Evolutionary conservation across 176 grass and related monocot species (phyloP).

Genomic region (Carex pumila): DNA sequence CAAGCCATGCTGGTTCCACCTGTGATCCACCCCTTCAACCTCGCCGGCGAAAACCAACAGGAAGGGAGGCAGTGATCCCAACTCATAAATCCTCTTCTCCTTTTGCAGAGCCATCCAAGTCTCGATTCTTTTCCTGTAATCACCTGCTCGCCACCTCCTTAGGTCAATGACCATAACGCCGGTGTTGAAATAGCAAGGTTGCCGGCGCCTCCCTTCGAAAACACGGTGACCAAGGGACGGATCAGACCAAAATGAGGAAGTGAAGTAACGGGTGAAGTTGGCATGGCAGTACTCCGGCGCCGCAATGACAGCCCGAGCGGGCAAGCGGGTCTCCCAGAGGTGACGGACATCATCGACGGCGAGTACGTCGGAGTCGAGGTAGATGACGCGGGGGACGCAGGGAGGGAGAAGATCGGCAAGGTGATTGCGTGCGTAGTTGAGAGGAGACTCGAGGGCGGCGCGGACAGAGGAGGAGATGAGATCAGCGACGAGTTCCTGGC

Average conservation of each 20-base stretch:
- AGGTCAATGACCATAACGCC: constrained; percentile 93
- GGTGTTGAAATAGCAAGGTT: constrained; percentile 94
- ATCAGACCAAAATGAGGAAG: constrained; percentile 65
- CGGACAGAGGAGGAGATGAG: constrained; percentile 89
- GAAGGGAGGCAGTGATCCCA: constrained; percentile 79
- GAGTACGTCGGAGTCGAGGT: constrained; percentile 92
- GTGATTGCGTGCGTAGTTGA: constrained; percentile 94
- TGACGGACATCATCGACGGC: constrained; percentile 53
- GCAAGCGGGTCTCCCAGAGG: constrained; percentile 69
- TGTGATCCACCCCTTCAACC: constrained; percentile 71
- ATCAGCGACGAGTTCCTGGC: constrained; percentile 27
- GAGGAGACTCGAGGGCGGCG: constrained; percentile 69
- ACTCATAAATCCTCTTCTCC: constrained; percentile 72
- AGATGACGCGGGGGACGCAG: constrained; percentile 73
- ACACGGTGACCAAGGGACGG: constrained; percentile 37
- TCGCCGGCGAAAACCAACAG: constrained; percentile 77
- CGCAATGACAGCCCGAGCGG: constrained; percentile 63
- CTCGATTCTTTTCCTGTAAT: constrained; percentile 64
- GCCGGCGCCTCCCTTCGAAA: constrained; percentile 38
- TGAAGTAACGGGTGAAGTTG: constrained; percentile 92
- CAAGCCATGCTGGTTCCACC: constrained; percentile 95
- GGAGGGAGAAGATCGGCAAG: constrained; percentile 64
- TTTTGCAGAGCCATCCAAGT: constrained; percentile 76
- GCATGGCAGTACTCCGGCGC: constrained; percentile 98
- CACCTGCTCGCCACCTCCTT: constrained; percentile 53